Evolutionary conservation across 768 basidiomycete species (phyloP), one percentile per base, ranked within the genome.

Genomic region (Boletus barrowsii): DNA sequence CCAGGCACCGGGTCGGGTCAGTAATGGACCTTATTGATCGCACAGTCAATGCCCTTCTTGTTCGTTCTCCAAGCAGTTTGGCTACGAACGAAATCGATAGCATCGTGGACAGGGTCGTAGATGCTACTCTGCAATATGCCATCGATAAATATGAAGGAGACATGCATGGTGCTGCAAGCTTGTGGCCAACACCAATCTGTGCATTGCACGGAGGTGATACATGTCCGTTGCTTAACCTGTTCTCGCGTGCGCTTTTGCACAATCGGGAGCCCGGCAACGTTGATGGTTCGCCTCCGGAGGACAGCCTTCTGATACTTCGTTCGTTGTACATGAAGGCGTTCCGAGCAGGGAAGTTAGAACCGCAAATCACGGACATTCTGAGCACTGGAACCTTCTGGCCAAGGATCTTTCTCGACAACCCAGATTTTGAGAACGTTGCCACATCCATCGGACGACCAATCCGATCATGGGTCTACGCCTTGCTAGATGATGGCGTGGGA

Each of bases 11-110:
- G 64, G 75, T 88, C 14, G 81, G 76, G 29, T 83, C 83, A 58
- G 88, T 88, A 45, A 86, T 90, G 80, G 86, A 90, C 65, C 81
- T 90, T 56, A 89, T 91, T 52, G 84, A 84, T 55, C 76, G 79
- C 46, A 81, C 86, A 0, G 84, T 89, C 18, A 79, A 80, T 47
- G 71, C 79, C 1, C 75, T 91, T 7, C 71, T 88, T 22, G 73
- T 84, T 54, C 76, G 80, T 4, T 65, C 72, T 10, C 68, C 77
- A 15, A 75, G 75, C 3, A 65, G 54, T 51, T 70, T 87, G 64
- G 76, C 79, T 10, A 70, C 82, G 0, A 83, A 82, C n/a, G 88
- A 92, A 68, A 71, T 83, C 26, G 85, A 86, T 44, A 68, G 62
- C 13, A 79, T 89, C 41, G 76, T 86, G 30, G 86, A 91, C 47